Evolutionary conservation across 352 stramenopile species (phyloP), one percentile per base, ranked within the genome.

Genomic region (Elongisporangium prolatum): DNA sequence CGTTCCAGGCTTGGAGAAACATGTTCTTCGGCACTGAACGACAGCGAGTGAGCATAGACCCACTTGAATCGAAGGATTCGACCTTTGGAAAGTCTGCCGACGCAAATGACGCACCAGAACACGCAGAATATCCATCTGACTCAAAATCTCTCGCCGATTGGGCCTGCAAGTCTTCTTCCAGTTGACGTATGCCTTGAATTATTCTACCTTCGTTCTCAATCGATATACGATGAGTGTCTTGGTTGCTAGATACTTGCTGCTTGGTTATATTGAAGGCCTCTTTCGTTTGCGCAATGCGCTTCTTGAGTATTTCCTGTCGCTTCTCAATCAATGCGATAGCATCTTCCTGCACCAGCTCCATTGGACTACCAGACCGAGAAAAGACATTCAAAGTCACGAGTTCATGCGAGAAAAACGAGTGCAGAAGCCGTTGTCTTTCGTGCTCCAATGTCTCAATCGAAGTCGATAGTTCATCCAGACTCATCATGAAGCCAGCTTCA

Each of bases 291-390:
- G 77, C 48, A 13, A 67, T 68, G 17, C 63, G 50, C 48, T 58
- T 49, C 1, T 65, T 66, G 16, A 80, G 50, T 8, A 52, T 44
- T 11, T 57, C 51, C 52, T 80, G 67, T 0, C 55, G 59, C n/a
- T 67, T 68, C 1, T 67, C 55, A 22, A 80, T 65, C 0, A 79
- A 50, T 7, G 60, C 21, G 7, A 84, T 6, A 0, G 69, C 74
- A 21, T 84, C 74, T 34, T 65, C 62, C 48, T 79, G 74, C 0
- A 84, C 59, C 4, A 81, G 63, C 18, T 84, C 74, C 10, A 70
- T 34, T 2, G 34, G 18, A 18, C 13, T 17, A 13, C 20, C 21
- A 5, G 50, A 63, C 13, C 49, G n/a, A 2, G 54, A 21, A 21
- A 73, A 53, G 4, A 64, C 51, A 7, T 28, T 50, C 0, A 54